These are phyloP conservation scores for Thoreauomyces humboldtii DNA, from an alignment of 192 early-diverging fungal genomes.

Conservation along the genomic window DNA sequence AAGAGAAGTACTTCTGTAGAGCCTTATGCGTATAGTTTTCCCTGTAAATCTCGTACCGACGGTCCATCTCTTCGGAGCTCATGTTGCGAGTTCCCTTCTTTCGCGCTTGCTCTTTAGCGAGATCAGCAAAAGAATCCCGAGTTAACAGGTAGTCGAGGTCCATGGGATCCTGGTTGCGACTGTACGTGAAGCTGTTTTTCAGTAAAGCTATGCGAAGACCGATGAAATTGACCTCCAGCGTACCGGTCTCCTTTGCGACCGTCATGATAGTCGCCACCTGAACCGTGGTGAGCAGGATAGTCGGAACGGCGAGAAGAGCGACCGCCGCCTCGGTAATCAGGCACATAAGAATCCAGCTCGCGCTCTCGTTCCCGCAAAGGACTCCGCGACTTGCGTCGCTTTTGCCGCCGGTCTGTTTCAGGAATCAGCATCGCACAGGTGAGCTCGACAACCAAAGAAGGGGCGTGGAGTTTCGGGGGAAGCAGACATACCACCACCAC, in stretches of 20 bases:
- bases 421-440: no score
- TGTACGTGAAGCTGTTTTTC: neutral
- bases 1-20: slow-evolving; percentile 69
- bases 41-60: slow-evolving; percentile 79
- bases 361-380: slow-evolving; percentile 12
- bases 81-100: slow-evolving; percentile 33
- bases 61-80: slow-evolving; percentile 76
- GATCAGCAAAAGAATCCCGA: slow-evolving; percentile 27
- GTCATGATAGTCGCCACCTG: neutral
- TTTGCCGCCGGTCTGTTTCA: slow-evolving; percentile 25
- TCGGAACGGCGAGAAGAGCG: neutral
- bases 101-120: slow-evolving; percentile 5
- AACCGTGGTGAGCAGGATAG: neutral
- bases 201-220: neutral
- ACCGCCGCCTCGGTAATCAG: slow-evolving; percentile 4
- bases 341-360: slow-evolving; percentile 9
- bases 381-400: slow-evolving; percentile 22
- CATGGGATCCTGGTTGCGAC: slow-evolving; percentile 60
- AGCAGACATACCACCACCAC: no score
- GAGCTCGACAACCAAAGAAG: no score
- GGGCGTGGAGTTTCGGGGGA: no score
- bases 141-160: slow-evolving; percentile 74
- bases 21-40: slow-evolving; percentile 70
- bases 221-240: neutral
- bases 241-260: neutral